These are phyloP conservation scores for Saxophila tyrrhenica DNA, from an alignment of 495 filamentous ascomycete species.

Conservation along the genomic window DNA sequence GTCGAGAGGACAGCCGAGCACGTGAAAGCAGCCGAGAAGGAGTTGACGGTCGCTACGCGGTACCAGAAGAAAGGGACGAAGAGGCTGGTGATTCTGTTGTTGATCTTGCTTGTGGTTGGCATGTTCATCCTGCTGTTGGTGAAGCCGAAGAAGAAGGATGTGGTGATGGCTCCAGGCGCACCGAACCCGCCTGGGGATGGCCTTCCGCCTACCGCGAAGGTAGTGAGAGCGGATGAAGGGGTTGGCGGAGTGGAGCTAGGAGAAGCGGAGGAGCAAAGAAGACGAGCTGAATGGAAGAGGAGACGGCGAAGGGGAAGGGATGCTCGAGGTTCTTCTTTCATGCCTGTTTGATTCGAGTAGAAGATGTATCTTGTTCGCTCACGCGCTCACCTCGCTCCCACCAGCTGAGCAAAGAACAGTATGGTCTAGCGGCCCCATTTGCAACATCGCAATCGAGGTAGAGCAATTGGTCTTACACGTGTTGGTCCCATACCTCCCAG, in stretches of 20 bases:
- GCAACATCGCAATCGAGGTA: too few species aligned
- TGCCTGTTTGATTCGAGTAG: neutral
- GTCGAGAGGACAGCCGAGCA: conserved; percentile 83
- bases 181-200: conserved; percentile 6
- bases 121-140: conserved; percentile 76
- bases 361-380: neutral
- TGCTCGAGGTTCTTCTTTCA: neutral
- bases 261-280: neutral
- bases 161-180: neutral
- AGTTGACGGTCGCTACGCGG: conserved; percentile 70
- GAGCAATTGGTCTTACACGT: too few species aligned
- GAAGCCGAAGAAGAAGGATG: conserved; percentile 50
- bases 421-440: too few species aligned
- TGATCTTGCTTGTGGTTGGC: conserved; percentile 72
- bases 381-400: neutral
- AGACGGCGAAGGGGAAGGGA: neutral
- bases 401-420: too few species aligned
- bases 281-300: neutral
- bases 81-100: conserved; percentile 76
- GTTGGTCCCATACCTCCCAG: too few species aligned
- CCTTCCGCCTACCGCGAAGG: neutral
- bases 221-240: neutral
- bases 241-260: neutral
- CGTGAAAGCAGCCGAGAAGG: conserved; percentile 84
- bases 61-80: conserved; percentile 85